Percentiles rank a stretch among this genome's conserved stretches.
These are phyloP conservation scores for Prunus yedoensis DNA, from an alignment of 331 rosid species.

Conservation along the genomic window DNA sequence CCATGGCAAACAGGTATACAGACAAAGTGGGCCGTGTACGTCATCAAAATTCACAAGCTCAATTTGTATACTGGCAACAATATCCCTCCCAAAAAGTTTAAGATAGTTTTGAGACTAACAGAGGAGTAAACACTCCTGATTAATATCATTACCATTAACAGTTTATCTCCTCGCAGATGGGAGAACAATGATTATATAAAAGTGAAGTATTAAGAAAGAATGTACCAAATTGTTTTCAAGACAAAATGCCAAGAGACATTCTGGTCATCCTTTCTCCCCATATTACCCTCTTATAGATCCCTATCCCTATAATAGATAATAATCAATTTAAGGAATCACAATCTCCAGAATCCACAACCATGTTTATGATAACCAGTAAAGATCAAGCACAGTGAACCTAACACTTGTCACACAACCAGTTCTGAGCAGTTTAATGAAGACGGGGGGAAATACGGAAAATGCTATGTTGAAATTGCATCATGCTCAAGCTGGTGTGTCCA, in stretches of 20 bases:
- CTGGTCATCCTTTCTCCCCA: not conserved
- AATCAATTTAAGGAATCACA: too few species aligned
- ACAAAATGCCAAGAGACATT: not conserved
- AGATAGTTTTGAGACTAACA: not conserved
- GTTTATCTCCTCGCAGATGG: too few species aligned
- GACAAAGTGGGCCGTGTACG: not conserved
- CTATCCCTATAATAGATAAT: too few species aligned
- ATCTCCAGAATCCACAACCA: too few species aligned
- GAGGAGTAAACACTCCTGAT: not conserved
- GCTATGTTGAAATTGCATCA: not conserved
- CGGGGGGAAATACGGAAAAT: not conserved
- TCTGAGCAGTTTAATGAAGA: not conserved
- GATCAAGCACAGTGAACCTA: not conserved
- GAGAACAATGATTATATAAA: too few species aligned
- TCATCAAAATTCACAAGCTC: not conserved
- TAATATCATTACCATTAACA: too few species aligned
- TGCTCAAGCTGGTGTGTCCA: not conserved
- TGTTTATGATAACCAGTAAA: too few species aligned
- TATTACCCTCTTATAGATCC: not conserved
- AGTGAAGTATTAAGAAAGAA: too few species aligned
- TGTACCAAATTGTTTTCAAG: too few species aligned
- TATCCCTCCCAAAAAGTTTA: not conserved
- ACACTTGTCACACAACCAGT: not conserved
- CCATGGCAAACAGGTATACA: not conserved
- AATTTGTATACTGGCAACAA: not conserved